Evolutionary conservation across 2,329 filamentous ascomycete genomes (phyloP).

Genomic region (Domatiomyces catenatus): DNA sequence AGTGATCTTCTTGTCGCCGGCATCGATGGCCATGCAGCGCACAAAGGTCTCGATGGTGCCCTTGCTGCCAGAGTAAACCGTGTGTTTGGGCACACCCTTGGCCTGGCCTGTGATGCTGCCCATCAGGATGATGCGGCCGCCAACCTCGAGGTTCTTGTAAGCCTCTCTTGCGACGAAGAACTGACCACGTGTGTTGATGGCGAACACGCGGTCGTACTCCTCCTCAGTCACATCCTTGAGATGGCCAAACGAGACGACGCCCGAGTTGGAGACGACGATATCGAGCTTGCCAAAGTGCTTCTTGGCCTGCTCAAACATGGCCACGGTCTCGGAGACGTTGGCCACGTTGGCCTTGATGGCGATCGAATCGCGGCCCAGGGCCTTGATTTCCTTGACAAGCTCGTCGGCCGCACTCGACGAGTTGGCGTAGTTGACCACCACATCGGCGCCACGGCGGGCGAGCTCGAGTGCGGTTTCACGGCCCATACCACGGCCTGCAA

Average conservation of each 20-base stretch:
- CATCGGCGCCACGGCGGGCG: constrained; percentile 25
- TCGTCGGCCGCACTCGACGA: constrained; percentile 48
- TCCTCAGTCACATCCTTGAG: constrained; percentile 54
- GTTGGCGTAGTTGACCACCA: constrained; percentile 38
- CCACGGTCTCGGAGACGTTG: constrained; percentile 46
- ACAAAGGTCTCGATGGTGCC: constrained; percentile 64
- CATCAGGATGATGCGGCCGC: constrained; percentile 62
- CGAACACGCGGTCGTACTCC: constrained; percentile 57
- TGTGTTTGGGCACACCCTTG: constrained; percentile 53
- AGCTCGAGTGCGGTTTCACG: constrained; percentile 28
- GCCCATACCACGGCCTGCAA: constrained; percentile 27
- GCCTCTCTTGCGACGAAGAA: constrained; percentile 67
- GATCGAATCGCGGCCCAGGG: constrained; percentile 45
- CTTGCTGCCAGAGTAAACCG: constrained; percentile 61
- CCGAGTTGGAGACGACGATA: constrained; percentile 42
- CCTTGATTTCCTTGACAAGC: constrained; percentile 51
- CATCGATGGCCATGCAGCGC: constrained; percentile 57
- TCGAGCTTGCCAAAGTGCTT: constrained; percentile 51
- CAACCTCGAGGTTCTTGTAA: constrained; percentile 53
- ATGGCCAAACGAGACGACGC: constrained; percentile 53
- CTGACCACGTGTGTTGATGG: constrained; percentile 52
- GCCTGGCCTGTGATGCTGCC: constrained; percentile 50
- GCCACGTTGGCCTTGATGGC: constrained; percentile 55
- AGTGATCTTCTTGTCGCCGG: constrained; percentile 50
- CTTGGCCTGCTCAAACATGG: constrained; percentile 48